A percentile compares a stretch with the other conserved stretches of the same genome.
Conservation (phyloP, 208 protist genomes). For the Porcisia hertigi region DNA sequence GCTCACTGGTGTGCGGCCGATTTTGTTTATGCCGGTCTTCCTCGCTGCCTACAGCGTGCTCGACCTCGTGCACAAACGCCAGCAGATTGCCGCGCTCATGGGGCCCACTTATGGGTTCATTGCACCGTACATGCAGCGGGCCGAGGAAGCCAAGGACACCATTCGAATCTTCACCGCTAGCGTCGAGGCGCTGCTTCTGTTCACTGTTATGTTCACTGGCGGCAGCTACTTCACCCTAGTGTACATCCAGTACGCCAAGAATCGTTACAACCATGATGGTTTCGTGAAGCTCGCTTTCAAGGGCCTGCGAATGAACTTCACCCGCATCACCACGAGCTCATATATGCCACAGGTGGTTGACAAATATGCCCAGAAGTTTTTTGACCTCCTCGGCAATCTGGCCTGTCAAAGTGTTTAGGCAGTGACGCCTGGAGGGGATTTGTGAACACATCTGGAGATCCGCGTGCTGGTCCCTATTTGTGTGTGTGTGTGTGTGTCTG, state of each 20-base stretch:
- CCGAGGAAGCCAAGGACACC: slow-evolving; percentile 29
- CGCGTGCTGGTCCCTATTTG: not conserved
- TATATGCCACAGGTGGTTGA: slow-evolving; percentile 56
- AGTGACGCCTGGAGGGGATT: no score
- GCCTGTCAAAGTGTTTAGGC: slow-evolving; percentile 37
- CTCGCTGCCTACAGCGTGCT: slow-evolving; percentile 53
- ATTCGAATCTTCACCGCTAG: slow-evolving; percentile 51
- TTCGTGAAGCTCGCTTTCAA: slow-evolving; percentile 72
- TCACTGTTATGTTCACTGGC: slow-evolving; percentile 72
- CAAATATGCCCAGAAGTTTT: slow-evolving; percentile 65
- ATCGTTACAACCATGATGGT: slow-evolving; percentile 66
- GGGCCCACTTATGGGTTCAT: slow-evolving; percentile 37
- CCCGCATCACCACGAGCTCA: slow-evolving; percentile 36
- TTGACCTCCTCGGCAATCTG: slow-evolving; percentile 49
- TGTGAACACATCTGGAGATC: not conserved
- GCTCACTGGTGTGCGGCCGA: slow-evolving; percentile 44
- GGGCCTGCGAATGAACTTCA: slow-evolving; percentile 62
- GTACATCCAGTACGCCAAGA: slow-evolving; percentile 83
- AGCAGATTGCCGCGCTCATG: slow-evolving; percentile 25
- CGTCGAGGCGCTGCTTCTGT: slow-evolving; percentile 65
- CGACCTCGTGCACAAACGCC: slow-evolving; percentile 40
- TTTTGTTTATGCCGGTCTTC: slow-evolving; percentile 43
- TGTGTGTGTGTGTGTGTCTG: slow-evolving; percentile 4
- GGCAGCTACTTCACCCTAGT: slow-evolving; percentile 69
- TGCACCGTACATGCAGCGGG: slow-evolving; percentile 44